Conservation (phyloP, 2,329 filamentous ascomycete species). For the Epichloe bromicola region DNA sequence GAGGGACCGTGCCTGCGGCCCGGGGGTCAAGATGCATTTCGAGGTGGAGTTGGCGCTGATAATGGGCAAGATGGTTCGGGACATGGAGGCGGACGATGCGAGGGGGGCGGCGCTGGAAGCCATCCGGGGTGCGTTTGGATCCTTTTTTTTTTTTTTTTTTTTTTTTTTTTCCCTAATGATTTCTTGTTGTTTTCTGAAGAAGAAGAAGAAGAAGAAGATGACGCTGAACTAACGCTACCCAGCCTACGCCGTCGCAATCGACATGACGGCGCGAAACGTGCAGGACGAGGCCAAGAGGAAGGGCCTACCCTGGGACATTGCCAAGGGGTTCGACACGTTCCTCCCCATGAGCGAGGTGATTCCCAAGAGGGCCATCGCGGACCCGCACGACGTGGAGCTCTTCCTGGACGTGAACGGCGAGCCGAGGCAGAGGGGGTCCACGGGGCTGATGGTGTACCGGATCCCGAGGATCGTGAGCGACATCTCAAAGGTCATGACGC, state of each 20-base stretch:
- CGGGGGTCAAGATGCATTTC: conserved; percentile 73
- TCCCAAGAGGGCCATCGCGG: conserved; percentile 62
- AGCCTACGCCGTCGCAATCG: conserved; percentile 85
- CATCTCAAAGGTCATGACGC: conserved; percentile 88
- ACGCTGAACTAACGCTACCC: not conserved
- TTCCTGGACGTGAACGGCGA: conserved; percentile 75
- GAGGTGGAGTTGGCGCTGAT: conserved; percentile 89
- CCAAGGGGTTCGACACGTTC: conserved; percentile 98
- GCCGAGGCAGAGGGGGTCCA: conserved; percentile 71
- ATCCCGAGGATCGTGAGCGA: conserved; percentile 81
- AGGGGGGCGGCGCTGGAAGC: conserved; percentile 69
- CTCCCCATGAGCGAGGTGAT: conserved; percentile 76
- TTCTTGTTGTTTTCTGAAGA: too few species aligned
- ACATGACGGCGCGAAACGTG: conserved; percentile 93
- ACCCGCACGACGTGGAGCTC: conserved; percentile 81
- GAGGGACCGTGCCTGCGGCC: conserved; percentile 73
- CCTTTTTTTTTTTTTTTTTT: too few species aligned
- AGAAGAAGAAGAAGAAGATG: too few species aligned
- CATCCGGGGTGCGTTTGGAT: conserved; percentile 51
- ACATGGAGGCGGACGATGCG: conserved; percentile 62
- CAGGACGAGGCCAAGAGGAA: conserved; percentile 94
- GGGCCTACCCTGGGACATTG: conserved; percentile 89
- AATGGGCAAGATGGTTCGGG: conserved; percentile 67
- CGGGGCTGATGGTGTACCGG: conserved; percentile 85
- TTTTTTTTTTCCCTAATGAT: too few species aligned